Evolutionary conservation across 257 asterid genomes (phyloP), one percentile per base, ranked within the genome.

Genomic region (Coffea eugenioides): DNA sequence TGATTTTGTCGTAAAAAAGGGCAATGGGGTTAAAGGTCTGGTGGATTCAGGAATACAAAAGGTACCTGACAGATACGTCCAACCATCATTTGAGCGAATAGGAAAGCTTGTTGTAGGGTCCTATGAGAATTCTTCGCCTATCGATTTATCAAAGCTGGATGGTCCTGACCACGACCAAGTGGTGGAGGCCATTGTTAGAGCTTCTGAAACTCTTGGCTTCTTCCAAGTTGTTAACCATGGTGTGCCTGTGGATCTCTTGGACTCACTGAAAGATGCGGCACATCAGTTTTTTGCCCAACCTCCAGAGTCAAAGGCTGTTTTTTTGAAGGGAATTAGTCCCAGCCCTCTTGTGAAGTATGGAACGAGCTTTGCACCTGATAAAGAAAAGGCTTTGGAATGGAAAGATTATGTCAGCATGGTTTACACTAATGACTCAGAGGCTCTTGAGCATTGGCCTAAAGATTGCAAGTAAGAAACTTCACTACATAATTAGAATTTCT

Each of bases 331-430:
- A 77, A 71, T 59, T 5, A 83, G 85, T n/a, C 85, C 85, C 6
- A 83, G 82, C 76, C 84, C 85, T 2, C 81, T 84, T 20, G 84
- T 84, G 39, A 84, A 80, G 51, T 86, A 84, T 82, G 87, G 86
- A 21, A 82, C 86, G 1, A 86, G 88, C 39, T 86, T 86, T 84
- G 84, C 46, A 0, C 88, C 88, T 43, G 83, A 84, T 15, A 82
- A 77, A 49, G 88, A 86, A 67, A 86, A 79, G 71, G 85, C 86
- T 69, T 61, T 86, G 83, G 90, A 86, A 77, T 86, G 90, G 86
- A 86, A 84, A 76, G 90, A 86, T 77, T 84, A 81, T 82, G 52
- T 84, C 18, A 86, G 83, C 75, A 82, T 86, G 88, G 69, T 77
- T n/a, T 86, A 86, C 48, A 84, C 88, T n/a, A 86, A 77, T 68